Evolutionary conservation across 176 grass and related monocot genomes (phyloP), one percentile per base, ranked within the genome.

Genomic region (Musa itinerans): DNA sequence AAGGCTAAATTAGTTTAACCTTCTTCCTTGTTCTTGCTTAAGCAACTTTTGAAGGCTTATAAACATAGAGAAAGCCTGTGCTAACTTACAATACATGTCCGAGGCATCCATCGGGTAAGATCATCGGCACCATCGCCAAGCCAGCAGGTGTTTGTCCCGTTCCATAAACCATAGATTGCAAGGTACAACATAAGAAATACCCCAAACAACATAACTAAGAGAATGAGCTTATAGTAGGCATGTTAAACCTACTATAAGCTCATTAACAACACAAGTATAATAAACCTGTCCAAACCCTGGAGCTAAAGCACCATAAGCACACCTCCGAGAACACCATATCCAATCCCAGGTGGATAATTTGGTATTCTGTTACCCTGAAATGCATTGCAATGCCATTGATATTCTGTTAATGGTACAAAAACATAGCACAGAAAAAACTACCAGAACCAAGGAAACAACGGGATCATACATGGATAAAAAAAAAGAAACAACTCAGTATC

Each of bases 281-380:
- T 75, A 25, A 87, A 92, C 86, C 84, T 92, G 90, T 56, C 63
- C 56, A 80, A 73, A 57, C 71, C 59, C 70, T 71, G 84, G 48
- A 72, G 86, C 73, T 63, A 78, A 69, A 16, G 78, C 21, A 65
- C 86, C 82, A 64, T 92, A 92, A 78, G 83, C 76, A 81, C 76
- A 81, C 81, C 75, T 58, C 78, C 75, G 14, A 81, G 69, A 9
- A 82, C 52, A 74, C 90, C 82, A 83, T 89, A 92, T 78, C 84
- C 82, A 82, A 85, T 13, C 6, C 48, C 50, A 25, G 82, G 84
- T 19, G 86, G 63, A 78, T 92, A 85, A 63, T 81, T 89, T 26
- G 83, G 79, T 20, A 98, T 81, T 50, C 74, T 87, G 25, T 87
- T 98, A 67, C 84, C 90, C 88, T 93, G 59, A 17, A 50, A 73